These are phyloP conservation scores for Phoenix dactylifera DNA, from an alignment of 176 grass and related monocot genomes.

Conservation along the genomic window DNA sequence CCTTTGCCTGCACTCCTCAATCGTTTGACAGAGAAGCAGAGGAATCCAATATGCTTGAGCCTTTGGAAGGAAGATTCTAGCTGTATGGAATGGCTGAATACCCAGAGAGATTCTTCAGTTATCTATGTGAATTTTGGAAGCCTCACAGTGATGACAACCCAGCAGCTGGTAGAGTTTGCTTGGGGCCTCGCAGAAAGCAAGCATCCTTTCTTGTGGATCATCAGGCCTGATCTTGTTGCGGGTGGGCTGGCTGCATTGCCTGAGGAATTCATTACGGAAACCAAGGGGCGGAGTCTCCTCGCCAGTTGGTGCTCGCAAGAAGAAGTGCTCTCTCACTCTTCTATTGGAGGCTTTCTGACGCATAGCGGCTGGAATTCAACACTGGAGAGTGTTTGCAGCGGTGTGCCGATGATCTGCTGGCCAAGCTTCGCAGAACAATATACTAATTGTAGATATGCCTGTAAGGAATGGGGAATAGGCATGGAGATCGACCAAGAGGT, in stretches of 20 bases:
- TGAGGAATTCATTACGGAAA: conserved; percentile 1
- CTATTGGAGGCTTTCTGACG: conserved; percentile 8
- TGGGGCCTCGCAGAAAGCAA: conserved; percentile 4
- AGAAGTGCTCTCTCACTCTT: not conserved
- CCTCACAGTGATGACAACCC: not conserved
- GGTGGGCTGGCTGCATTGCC: not conserved
- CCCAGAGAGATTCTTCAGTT: not conserved
- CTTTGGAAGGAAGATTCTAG: conserved; percentile 15
- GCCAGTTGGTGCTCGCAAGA: not conserved
- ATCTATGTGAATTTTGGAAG: conserved; percentile 7
- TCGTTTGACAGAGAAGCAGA: not conserved
- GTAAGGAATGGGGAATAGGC: not conserved
- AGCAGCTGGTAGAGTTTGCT: conserved; percentile 6
- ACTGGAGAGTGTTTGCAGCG: not conserved
- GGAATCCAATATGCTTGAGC: conserved; percentile 9
- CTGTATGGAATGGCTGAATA: conserved; percentile 5
- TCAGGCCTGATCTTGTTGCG: not conserved
- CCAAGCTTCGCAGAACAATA: conserved; percentile 3
- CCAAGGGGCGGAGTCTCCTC: not conserved
- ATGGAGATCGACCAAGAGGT: not conserved
- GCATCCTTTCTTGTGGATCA: conserved; percentile 3
- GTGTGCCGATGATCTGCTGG: conserved; percentile 3
- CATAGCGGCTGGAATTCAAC: conserved; percentile 7
- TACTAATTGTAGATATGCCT: conserved; percentile 2
- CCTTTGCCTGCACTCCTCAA: not conserved